phyloP scores from a whole-genome alignment of 441 rosid genomes.

The Populus hybrid region DNA sequence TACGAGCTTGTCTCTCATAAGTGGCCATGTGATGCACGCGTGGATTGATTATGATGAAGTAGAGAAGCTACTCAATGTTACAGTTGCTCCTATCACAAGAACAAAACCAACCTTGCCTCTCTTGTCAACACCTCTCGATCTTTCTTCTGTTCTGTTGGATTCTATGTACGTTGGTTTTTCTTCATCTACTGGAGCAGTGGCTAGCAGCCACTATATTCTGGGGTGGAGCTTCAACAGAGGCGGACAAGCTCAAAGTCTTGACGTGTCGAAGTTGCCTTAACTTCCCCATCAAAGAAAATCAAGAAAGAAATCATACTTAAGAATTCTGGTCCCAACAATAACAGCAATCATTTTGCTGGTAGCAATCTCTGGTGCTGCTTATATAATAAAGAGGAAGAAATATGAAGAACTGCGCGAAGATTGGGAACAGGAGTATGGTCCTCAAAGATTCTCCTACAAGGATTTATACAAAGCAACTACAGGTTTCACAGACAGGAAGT shows the following conservation, averaged over 20 bases:
- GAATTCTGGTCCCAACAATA: conserved; percentile 6
- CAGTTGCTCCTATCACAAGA: conserved; percentile 38
- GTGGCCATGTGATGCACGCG: conserved; percentile 40
- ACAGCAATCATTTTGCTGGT: neutral
- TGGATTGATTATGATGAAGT: conserved; percentile 54
- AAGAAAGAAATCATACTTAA: conserved; percentile 10
- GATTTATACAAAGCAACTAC: conserved; percentile 30
- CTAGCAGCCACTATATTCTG: conserved; percentile 43
- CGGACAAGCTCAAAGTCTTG: conserved; percentile 30
- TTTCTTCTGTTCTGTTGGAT: conserved; percentile 37
- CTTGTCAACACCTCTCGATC: conserved; percentile 37
- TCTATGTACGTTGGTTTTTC: conserved; percentile 55
- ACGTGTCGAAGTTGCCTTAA: conserved; percentile 32
- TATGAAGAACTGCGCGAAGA: conserved; percentile 29
- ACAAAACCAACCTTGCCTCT: conserved; percentile 42
- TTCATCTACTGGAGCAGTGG: conserved; percentile 39
- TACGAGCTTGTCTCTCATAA: conserved; percentile 27
- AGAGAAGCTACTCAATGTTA: conserved; percentile 36
- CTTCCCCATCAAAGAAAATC: conserved; percentile 27
- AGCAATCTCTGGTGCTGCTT: conserved; percentile 13
- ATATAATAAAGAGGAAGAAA: conserved; percentile 2
- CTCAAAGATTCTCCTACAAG: conserved; percentile 31
- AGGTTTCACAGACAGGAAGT: conserved; percentile 30
- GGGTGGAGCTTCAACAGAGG: conserved; percentile 63
- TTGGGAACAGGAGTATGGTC: conserved; percentile 35